Percentiles rank a stretch among this genome's conserved stretches.
Evolutionary conservation across 2,329 filamentous ascomycete species (phyloP).

Genomic region (Setomelanomma holmii): DNA sequence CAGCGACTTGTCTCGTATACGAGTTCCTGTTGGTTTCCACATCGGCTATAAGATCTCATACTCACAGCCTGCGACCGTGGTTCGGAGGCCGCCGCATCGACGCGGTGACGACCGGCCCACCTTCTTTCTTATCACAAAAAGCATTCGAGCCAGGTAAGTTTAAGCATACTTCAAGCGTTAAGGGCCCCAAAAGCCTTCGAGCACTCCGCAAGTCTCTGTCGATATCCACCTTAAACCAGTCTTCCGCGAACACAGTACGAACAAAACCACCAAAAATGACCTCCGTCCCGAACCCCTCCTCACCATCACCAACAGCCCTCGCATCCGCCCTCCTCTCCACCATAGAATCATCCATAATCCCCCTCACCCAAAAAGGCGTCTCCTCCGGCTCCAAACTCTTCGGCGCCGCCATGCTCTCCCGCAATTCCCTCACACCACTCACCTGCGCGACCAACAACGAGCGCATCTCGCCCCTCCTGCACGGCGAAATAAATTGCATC

Average conservation of each 20-base stretch:
- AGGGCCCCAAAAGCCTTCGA: too few species aligned
- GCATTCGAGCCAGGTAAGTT: not conserved
- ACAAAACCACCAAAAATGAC: too few species aligned
- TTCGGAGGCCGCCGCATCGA: not conserved
- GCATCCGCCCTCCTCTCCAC: slow-evolving; percentile 14
- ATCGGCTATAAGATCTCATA: too few species aligned
- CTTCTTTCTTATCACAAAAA: not conserved
- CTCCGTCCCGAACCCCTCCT: too few species aligned
- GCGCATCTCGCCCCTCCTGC: slow-evolving; percentile 61
- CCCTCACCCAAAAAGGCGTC: slow-evolving; percentile 59
- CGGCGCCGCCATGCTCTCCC: slow-evolving; percentile 62
- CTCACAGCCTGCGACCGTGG: too few species aligned
- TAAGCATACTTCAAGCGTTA: not conserved
- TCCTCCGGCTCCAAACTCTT: slow-evolving; percentile 64
- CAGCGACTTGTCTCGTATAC: too few species aligned
- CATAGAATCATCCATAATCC: slow-evolving; percentile 57
- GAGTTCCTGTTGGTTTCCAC: too few species aligned
- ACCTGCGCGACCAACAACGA: slow-evolving; percentile 66
- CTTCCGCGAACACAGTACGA: too few species aligned
- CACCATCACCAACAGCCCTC: not conserved
- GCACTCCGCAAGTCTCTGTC: too few species aligned
- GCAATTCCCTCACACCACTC: slow-evolving; percentile 51
- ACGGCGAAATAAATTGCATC: slow-evolving; percentile 68
- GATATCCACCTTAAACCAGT: not conserved
- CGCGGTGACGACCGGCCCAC: not conserved